Conservation (phyloP, 2,329 filamentous ascomycete genomes). For the Macrophomina pseudophaseolina region DNA sequence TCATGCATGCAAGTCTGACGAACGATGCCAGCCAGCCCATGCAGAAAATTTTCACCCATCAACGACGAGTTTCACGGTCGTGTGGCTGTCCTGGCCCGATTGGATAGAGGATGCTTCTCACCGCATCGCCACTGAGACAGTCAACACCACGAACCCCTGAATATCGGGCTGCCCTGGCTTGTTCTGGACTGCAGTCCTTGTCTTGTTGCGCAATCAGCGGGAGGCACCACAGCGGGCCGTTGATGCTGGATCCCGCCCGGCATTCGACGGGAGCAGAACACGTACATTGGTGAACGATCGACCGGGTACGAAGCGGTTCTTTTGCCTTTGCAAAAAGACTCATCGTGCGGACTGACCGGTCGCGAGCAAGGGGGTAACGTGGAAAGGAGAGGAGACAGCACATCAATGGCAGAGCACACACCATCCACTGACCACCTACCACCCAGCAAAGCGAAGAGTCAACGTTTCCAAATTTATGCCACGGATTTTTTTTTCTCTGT, state of each 20-base stretch:
- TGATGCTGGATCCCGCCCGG: slow-evolving; percentile 1
- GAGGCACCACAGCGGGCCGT: slow-evolving; percentile 10
- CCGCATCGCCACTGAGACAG: slow-evolving; percentile 12
- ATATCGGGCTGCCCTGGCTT: neutral
- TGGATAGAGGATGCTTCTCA: slow-evolving; percentile 1
- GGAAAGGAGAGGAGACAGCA: slow-evolving; percentile 20
- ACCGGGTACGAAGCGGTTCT: neutral
- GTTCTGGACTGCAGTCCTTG: slow-evolving; percentile 2
- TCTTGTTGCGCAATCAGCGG: slow-evolving; percentile 13
- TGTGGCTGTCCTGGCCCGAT: slow-evolving; percentile 16
- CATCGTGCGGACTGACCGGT: slow-evolving; percentile 16
- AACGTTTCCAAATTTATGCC: slow-evolving; percentile 17
- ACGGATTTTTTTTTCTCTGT: neutral
- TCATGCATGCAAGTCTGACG: slow-evolving; percentile 22
- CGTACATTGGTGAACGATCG: slow-evolving; percentile 19
- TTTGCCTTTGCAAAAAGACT: slow-evolving; percentile 10
- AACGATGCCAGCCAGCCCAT: slow-evolving; percentile 9
- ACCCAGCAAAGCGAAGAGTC: slow-evolving; percentile 19
- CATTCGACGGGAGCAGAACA: neutral
- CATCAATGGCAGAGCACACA: slow-evolving; percentile 14
- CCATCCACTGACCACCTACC: slow-evolving; percentile 9
- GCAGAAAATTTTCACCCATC: slow-evolving; percentile 18
- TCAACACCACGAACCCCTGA: slow-evolving; percentile 21
- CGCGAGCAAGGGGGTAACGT: slow-evolving; percentile 9
- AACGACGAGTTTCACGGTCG: slow-evolving; percentile 6